These are phyloP conservation scores for Penicillium argentinense DNA, from an alignment of 495 filamentous ascomycete genomes.

Conservation along the genomic window DNA sequence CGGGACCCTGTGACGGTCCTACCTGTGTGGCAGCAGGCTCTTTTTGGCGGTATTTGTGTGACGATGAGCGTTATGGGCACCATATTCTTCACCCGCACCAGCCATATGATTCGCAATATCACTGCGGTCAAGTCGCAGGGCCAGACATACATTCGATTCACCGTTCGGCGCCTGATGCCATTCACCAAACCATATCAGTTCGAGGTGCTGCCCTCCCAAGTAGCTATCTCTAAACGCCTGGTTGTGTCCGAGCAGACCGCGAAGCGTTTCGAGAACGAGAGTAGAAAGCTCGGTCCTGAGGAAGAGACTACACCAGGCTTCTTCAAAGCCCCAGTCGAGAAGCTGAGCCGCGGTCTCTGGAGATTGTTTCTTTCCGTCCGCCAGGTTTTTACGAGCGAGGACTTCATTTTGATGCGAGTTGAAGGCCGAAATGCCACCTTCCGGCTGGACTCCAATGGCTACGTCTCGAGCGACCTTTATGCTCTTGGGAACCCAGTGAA, in stretches of 20 bases:
- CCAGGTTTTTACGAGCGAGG: constrained; percentile 46
- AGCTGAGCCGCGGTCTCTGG: constrained; percentile 33
- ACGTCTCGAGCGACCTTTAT: constrained; percentile 38
- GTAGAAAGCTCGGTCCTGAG: constrained; percentile 14
- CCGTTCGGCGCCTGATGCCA: constrained; percentile 42
- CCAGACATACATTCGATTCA: constrained; percentile 34
- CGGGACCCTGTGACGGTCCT: constrained; percentile 32
- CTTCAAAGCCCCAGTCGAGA: constrained; percentile 40
- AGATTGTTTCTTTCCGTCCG: constrained; percentile 39
- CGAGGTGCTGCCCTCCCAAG: constrained; percentile 37
- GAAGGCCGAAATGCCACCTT: constrained; percentile 39
- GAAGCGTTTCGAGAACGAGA: constrained; percentile 22
- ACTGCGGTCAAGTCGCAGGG: constrained; percentile 34
- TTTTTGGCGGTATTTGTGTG: constrained; percentile 43
- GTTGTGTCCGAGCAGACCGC: constrained; percentile 19
- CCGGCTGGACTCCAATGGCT: constrained; percentile 43
- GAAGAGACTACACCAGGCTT: constrained; percentile 24
- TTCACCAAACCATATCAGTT: constrained; percentile 40
- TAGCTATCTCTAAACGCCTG: constrained; percentile 30
- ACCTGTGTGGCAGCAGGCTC: constrained; percentile 40
- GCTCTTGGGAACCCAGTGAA: constrained; percentile 28
- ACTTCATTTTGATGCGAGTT: constrained; percentile 46
- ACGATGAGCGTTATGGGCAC: constrained; percentile 46
- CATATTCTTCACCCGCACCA: constrained; percentile 37
- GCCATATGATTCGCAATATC: constrained; percentile 34